phyloP scores from a whole-genome alignment of 768 basidiomycete genomes.

The Rubroboletus pulcherrimus region DNA sequence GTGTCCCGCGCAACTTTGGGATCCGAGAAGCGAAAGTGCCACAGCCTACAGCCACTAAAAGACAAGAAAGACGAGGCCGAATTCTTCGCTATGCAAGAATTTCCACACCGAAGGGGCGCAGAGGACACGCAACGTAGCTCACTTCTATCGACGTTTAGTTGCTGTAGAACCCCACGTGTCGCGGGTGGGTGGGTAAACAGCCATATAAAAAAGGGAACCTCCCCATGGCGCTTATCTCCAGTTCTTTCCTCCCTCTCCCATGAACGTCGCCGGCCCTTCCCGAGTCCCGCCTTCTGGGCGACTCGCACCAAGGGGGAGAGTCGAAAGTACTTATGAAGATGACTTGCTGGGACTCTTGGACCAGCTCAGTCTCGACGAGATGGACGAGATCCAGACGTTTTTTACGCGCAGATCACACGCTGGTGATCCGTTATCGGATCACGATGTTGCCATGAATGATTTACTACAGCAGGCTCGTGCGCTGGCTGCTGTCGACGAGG shows the following conservation, averaged over 20 bases:
- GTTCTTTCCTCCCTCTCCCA: conserved; percentile 17
- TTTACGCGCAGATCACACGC: conserved; percentile 1
- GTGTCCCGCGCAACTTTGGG: too few relatives aligned
- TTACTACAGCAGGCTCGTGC: conserved; percentile 23
- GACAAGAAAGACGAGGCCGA: too few relatives aligned
- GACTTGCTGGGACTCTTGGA: conserved; percentile 22
- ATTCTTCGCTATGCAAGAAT: not conserved
- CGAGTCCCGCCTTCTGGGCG: conserved; percentile 1
- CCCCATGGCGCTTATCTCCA: not conserved
- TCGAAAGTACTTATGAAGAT: conserved; percentile 24
- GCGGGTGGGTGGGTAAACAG: not conserved
- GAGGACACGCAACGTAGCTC: not conserved
- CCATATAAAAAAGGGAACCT: conserved; percentile 3
- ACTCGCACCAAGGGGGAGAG: conserved; percentile 4
- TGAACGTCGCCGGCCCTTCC: conserved; percentile 29
- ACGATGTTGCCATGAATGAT: conserved; percentile 24
- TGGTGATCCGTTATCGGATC: conserved; percentile 18
- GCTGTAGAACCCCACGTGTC: conserved; percentile 7
- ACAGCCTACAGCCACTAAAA: too few relatives aligned
- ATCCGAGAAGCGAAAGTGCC: not conserved
- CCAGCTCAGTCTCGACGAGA: conserved; percentile 17
- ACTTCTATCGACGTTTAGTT: not conserved
- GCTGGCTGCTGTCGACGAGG: conserved; percentile 16
- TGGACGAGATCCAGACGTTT: conserved; percentile 16
- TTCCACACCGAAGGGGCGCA: not conserved